Percentiles rank a stretch among this genome's conserved stretches.
phyloP scores from a whole-genome alignment of 192 early-diverging fungal species.

The Paraglomus brasilianum region DNA sequence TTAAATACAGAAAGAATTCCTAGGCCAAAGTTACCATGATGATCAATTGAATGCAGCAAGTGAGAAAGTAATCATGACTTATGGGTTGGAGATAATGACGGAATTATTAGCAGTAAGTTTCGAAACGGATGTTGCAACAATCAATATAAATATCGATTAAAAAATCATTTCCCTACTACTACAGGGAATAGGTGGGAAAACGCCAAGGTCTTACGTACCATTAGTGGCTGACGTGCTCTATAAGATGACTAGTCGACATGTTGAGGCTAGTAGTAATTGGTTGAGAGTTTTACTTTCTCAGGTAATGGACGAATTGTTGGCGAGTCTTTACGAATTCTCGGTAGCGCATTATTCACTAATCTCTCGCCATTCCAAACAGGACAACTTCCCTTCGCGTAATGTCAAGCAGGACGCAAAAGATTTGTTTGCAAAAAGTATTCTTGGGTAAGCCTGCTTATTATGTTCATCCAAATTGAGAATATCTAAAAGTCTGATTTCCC shows the following conservation, averaged over 20 bases:
- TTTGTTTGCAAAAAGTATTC: conserved; percentile 43
- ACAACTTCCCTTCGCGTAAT: conserved; percentile 45
- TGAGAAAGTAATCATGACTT: conserved; percentile 34
- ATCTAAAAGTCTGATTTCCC: neutral
- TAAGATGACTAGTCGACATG: conserved; percentile 39
- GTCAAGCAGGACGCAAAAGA: conserved; percentile 39
- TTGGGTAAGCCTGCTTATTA: conserved; percentile 33
- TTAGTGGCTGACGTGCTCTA: conserved; percentile 42
- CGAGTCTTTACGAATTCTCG: neutral
- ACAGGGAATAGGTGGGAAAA: conserved; percentile 45
- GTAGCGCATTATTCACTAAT: neutral
- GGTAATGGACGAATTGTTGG: conserved; percentile 29
- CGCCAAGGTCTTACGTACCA: conserved; percentile 43
- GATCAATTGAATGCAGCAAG: conserved; percentile 31
- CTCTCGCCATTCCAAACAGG: conserved; percentile 25
- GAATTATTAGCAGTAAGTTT: conserved; percentile 40
- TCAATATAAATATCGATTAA: conserved; percentile 4
- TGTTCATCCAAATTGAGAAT: neutral
- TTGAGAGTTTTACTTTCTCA: conserved; percentile 35
- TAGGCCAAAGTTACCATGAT: conserved; percentile 36
- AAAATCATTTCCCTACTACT: neutral
- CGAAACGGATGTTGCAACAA: neutral
- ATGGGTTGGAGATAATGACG: conserved; percentile 41
- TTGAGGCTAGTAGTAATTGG: conserved; percentile 42
- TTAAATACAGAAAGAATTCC: conserved; percentile 37